Conservation (phyloP, 176 grass and related monocot genomes). For the Coix lacrymajobi region DNA sequence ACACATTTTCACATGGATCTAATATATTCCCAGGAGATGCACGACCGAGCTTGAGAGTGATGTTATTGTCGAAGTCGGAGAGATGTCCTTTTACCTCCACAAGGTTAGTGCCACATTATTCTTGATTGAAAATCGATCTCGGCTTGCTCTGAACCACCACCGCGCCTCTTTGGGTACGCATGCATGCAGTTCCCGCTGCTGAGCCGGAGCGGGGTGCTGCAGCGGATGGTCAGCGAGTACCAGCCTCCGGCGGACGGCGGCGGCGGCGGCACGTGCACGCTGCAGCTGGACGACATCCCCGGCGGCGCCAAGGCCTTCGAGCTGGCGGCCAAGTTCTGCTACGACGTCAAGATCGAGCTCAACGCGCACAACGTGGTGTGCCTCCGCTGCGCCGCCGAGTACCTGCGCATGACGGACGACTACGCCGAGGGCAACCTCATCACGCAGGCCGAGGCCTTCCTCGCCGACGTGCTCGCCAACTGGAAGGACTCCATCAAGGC, state of each 20-base stretch:
- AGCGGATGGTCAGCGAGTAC: conserved; percentile 64
- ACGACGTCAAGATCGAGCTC: conserved; percentile 76
- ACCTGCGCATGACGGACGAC: conserved; percentile 83
- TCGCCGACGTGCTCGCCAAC: conserved; percentile 46
- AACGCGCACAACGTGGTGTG: conserved; percentile 69
- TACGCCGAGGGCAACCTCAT: conserved; percentile 78
- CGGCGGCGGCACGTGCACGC: conserved; percentile 48
- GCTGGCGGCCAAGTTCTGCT: conserved; percentile 79
- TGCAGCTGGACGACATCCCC: conserved; percentile 74
- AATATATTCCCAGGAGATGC: conserved; percentile 38
- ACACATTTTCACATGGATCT: not conserved
- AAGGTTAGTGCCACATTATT: conserved; percentile 27
- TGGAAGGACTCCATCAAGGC: conserved; percentile 89
- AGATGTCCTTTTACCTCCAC: conserved; percentile 70
- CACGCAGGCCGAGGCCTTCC: conserved; percentile 66
- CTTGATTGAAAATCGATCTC: not conserved
- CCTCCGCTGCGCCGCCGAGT: conserved; percentile 69
- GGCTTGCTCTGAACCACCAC: not conserved
- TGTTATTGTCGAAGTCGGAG: conserved; percentile 56
- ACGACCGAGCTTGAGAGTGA: conserved; percentile 65
- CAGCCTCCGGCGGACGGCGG: conserved; percentile 17
- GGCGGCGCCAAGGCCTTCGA: conserved; percentile 85
- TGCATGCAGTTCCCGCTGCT: conserved; percentile 76
- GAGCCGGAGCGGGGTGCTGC: conserved; percentile 66
- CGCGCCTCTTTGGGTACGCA: not conserved